phyloP scores from a whole-genome alignment of 2,329 filamentous ascomycete species.

The Stagonosporopsis cucurbitacearum region DNA sequence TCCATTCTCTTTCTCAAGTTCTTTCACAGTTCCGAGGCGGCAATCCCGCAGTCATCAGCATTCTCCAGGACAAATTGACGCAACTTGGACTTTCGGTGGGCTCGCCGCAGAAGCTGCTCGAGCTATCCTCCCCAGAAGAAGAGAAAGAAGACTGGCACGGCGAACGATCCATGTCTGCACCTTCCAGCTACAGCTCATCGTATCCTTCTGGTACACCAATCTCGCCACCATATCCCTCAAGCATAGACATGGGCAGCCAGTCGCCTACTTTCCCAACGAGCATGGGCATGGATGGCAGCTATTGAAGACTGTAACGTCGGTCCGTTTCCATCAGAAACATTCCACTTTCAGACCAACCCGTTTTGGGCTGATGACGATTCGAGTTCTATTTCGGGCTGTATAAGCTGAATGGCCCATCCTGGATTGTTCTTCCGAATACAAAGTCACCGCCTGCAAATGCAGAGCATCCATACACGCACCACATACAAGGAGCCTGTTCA shows the following conservation, averaged over 20 bases:
- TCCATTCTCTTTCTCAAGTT: constrained; percentile 41
- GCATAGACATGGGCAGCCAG: constrained; percentile 5
- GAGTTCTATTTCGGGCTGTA: neutral
- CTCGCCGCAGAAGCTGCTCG: constrained; percentile 40
- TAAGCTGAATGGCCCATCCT: neutral
- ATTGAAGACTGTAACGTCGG: constrained; percentile 1
- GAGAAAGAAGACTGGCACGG: constrained; percentile 37
- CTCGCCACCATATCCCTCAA: constrained; percentile 1
- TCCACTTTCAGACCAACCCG: too few relatives aligned
- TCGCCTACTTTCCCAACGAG: constrained; percentile 24
- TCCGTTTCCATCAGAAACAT: neutral
- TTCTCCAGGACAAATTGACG: constrained; percentile 42
- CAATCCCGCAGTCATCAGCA: constrained; percentile 43
- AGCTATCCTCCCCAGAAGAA: constrained; percentile 42
- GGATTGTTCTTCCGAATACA: too few relatives aligned
- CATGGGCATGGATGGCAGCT: constrained; percentile 27
- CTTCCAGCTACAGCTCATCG: constrained; percentile 23
- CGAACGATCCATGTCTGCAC: constrained; percentile 25
- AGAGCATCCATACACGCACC: neutral
- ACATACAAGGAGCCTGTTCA: neutral
- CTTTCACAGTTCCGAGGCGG: constrained; percentile 42
- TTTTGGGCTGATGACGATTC: neutral
- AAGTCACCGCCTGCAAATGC: neutral
- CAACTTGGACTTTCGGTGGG: constrained; percentile 36
- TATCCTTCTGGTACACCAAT: constrained; percentile 1